Conservation (phyloP, 169 alveolate genomes). For the Plasmodium billcollinsi region DNA sequence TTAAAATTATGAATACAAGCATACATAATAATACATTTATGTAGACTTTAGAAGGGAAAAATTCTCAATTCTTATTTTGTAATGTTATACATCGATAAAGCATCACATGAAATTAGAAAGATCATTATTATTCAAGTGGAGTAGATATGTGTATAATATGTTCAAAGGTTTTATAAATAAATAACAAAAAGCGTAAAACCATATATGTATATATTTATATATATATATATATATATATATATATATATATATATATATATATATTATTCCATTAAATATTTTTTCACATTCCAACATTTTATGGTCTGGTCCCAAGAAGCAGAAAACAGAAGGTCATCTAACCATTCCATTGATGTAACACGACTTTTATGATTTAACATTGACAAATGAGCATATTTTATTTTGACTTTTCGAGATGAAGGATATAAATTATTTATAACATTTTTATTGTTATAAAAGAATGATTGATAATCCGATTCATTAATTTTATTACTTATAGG, state of each 20-base stretch:
- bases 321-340: constrained; percentile 26
- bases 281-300: constrained; percentile 48
- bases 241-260: neutral
- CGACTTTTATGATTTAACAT: constrained; percentile 55
- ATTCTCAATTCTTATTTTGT: too few species aligned
- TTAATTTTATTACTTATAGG: constrained; percentile 2
- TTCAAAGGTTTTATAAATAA: too few species aligned
- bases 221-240: too few species aligned
- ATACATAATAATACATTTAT: too few species aligned
- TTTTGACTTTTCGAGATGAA: neutral
- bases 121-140: too few species aligned
- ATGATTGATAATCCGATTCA: neutral
- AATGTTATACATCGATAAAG: too few species aligned
- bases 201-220: too few species aligned
- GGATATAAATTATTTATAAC: neutral
- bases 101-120: too few species aligned
- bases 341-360: constrained; percentile 73
- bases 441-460: constrained; percentile 1
- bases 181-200: too few species aligned
- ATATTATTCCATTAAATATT: neutral
- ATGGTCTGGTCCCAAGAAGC: constrained; percentile 67
- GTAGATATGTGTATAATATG: too few species aligned
- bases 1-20: too few species aligned
- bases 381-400: constrained; percentile 24
- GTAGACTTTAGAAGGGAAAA: too few species aligned